phyloP scores from a whole-genome alignment of 495 filamentous ascomycete genomes.

The Sporormia fimetaria region DNA sequence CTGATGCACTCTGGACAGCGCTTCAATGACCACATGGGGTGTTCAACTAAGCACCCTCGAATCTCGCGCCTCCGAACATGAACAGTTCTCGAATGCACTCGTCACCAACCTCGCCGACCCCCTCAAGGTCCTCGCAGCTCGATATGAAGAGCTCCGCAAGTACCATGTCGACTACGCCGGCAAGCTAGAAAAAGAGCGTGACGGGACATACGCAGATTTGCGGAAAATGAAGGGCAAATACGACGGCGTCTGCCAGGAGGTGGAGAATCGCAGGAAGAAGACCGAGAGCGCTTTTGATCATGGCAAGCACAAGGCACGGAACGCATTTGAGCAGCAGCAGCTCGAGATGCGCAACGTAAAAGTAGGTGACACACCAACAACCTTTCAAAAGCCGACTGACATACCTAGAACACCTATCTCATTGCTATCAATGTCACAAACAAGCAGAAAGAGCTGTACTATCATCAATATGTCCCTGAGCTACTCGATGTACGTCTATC shows the following conservation, averaged over 20 bases:
- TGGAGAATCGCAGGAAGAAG: slow-evolving; percentile 91
- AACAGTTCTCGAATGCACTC: slow-evolving; percentile 66
- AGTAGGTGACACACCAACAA: slow-evolving; percentile 30
- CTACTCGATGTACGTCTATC: slow-evolving; percentile 62
- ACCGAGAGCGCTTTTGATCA: slow-evolving; percentile 81
- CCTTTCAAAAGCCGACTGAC: slow-evolving; percentile 16
- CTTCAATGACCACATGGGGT: slow-evolving; percentile 92
- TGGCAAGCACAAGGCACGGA: slow-evolving; percentile 70
- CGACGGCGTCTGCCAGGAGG: slow-evolving; percentile 84
- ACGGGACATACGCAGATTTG: slow-evolving; percentile 68
- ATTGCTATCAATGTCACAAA: slow-evolving; percentile 94
- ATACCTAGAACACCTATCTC: slow-evolving; percentile 72
- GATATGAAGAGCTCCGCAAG: slow-evolving; percentile 89
- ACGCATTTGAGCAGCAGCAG: slow-evolving; percentile 78
- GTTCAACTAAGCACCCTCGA: slow-evolving; percentile 85
- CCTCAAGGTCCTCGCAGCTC: slow-evolving; percentile 53
- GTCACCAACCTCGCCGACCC: slow-evolving; percentile 72
- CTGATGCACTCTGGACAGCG: slow-evolving; percentile 36
- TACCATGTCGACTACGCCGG: slow-evolving; percentile 77
- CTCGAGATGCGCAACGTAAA: slow-evolving; percentile 94
- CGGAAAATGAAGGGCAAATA: slow-evolving; percentile 90
- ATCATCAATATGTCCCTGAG: slow-evolving; percentile 91
- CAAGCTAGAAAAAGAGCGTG: slow-evolving; percentile 82
- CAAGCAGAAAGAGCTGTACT: slow-evolving; percentile 92
- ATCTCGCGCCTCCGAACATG: slow-evolving; percentile 77